Evolutionary conservation across 164 flowering plant species (phyloP).

Genomic region (Litsea cubeba): DNA sequence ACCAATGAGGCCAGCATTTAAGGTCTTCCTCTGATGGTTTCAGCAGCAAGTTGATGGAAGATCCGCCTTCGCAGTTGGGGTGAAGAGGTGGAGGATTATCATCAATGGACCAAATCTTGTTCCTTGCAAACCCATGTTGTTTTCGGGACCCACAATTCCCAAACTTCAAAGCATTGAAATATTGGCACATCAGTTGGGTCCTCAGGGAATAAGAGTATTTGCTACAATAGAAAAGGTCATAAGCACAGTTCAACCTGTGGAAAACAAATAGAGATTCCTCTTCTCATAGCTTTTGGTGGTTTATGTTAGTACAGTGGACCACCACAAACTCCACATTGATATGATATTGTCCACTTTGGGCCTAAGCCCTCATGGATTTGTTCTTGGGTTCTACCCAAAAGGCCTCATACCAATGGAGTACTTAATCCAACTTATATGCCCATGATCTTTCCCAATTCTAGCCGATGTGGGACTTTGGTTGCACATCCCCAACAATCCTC

Average conservation of each 20-base stretch:
- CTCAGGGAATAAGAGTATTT: not conserved
- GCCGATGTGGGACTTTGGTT: too few species aligned
- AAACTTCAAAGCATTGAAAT: constrained; percentile 42
- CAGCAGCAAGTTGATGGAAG: constrained; percentile 66
- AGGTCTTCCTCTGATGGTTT: constrained; percentile 86
- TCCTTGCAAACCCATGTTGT: constrained; percentile 91
- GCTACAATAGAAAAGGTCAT: not conserved
- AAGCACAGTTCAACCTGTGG: constrained; percentile 64
- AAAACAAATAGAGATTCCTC: constrained; percentile 90
- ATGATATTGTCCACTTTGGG: too few species aligned
- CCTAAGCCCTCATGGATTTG: too few species aligned
- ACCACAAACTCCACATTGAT: too few species aligned
- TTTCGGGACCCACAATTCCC: constrained; percentile 75
- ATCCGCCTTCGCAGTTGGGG: constrained; percentile 53
- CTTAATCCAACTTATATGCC: too few species aligned
- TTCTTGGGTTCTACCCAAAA: too few species aligned
- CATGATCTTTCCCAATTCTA: too few species aligned
- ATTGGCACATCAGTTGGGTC: constrained; percentile 6
- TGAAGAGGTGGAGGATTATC: constrained; percentile 66
- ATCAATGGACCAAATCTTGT: constrained; percentile 79
- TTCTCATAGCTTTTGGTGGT: constrained; percentile 77
- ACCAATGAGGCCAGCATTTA: constrained; percentile 90
- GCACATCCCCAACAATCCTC: too few species aligned
- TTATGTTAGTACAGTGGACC: too few species aligned
- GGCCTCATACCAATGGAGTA: too few species aligned